Conservation (phyloP, 2,329 filamentous ascomycete species). For the Cercospora brassicicola region DNA sequence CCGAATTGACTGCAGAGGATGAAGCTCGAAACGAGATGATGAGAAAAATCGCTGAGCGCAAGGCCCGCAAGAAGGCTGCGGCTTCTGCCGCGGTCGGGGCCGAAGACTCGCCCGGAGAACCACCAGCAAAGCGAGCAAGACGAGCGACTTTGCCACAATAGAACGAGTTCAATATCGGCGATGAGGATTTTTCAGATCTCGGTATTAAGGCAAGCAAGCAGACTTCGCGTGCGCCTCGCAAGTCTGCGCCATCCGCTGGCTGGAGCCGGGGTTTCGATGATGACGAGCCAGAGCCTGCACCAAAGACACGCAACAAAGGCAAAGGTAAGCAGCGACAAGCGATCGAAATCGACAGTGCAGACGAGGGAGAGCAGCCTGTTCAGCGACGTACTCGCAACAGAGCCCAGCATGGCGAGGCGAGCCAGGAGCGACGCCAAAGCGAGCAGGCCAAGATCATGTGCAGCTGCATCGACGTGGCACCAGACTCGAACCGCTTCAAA, state of each 20-base stretch:
- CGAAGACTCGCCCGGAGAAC: neutral
- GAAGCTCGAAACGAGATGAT: constrained; percentile 6
- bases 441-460: neutral
- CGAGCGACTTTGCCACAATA: neutral
- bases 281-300: neutral
- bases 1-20: constrained; percentile 1
- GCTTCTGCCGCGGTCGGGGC: neutral
- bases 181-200: constrained; percentile 1
- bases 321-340: constrained; percentile 8
- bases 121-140: neutral
- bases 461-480: constrained; percentile 9
- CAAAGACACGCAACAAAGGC: neutral
- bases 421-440: neutral
- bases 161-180: neutral
- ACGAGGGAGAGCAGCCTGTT: neutral
- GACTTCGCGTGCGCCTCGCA: neutral
- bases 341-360: neutral
- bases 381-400: neutral
- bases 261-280: neutral
- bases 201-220: neutral
- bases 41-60: neutral
- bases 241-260: constrained; percentile 1
- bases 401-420: neutral
- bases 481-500: neutral
- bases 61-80: constrained; percentile 6